Evolutionary conservation across 306 rosid species (phyloP).

Genomic region (Sophora flavescens): DNA sequence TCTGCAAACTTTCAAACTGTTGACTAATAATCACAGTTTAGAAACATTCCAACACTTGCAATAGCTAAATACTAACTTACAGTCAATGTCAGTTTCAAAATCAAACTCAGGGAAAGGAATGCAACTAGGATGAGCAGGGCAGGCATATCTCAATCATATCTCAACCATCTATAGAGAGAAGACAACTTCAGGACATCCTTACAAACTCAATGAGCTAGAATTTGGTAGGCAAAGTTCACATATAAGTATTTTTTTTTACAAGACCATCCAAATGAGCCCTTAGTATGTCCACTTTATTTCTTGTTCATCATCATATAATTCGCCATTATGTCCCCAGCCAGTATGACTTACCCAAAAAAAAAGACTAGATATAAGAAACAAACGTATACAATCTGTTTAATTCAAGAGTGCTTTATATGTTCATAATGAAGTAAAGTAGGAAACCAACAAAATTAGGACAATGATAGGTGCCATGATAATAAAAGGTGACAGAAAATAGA

Average conservation of each 20-base stretch:
- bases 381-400: conserved; percentile 1
- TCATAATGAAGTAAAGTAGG: conserved; percentile 17
- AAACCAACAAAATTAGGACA: conserved; percentile 11
- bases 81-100: conserved; percentile 9
- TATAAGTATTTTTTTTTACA: background rate
- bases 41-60: conserved; percentile 18
- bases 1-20: background rate
- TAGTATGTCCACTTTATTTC: conserved; percentile 33
- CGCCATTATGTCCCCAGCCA: background rate
- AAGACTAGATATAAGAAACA: conserved; percentile 19
- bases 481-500: conserved; percentile 28
- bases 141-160: conserved; percentile 13
- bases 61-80: conserved; percentile 21
- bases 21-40: background rate
- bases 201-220: background rate
- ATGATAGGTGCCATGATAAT: conserved; percentile 7
- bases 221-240: conserved; percentile 8
- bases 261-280: background rate
- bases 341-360: background rate
- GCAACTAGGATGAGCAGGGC: background rate
- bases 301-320: background rate
- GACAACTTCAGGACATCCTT: conserved; percentile 1
- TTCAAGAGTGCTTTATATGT: conserved; percentile 19
- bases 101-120: conserved; percentile 9
- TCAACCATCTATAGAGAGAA: conserved; percentile 6